A percentile compares a stretch with the other conserved stretches of the same genome.
These are phyloP conservation scores for Bruguiera hainesii DNA, from an alignment of 441 rosid genomes.

Conservation along the genomic window DNA sequence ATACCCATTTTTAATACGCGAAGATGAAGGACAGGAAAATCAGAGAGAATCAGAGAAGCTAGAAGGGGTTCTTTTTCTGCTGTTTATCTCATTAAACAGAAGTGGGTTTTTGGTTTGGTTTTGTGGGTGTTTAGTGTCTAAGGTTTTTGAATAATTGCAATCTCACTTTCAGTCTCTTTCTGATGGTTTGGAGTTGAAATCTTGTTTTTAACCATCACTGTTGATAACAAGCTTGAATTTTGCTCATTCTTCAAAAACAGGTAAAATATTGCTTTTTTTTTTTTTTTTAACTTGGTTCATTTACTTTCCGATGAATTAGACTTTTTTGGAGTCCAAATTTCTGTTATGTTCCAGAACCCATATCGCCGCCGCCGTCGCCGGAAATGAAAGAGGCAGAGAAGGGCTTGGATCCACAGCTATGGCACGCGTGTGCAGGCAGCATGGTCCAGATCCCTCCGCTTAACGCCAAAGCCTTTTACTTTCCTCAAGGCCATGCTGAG, in stretches of 20 bases:
- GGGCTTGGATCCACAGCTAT: slow-evolving; percentile 81
- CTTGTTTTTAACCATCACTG: neutral
- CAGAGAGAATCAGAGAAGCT: neutral
- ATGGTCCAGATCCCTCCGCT: slow-evolving; percentile 90
- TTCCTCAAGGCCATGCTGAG: slow-evolving; percentile 97
- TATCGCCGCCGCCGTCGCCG: neutral
- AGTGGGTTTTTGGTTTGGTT: neutral
- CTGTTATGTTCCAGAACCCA: neutral
- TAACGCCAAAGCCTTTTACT: slow-evolving; percentile 68
- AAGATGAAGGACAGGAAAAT: neutral
- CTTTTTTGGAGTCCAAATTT: neutral
- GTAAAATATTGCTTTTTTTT: neutral
- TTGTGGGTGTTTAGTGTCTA: neutral
- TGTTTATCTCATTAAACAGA: neutral
- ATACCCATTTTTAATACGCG: neutral
- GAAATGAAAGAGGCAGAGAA: slow-evolving; percentile 42
- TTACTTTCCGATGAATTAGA: neutral
- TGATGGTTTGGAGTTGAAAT: neutral
- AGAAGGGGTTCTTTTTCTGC: neutral
- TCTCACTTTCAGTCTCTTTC: neutral
- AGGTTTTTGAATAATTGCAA: neutral
- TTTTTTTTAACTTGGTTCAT: neutral
- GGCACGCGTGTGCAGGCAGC: slow-evolving; percentile 98
- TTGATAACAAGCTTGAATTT: neutral
- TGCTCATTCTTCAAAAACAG: slow-evolving; percentile 8